Conservation (phyloP, 2,329 filamentous ascomycete species). For the Corniculantispora saksenae region DNA sequence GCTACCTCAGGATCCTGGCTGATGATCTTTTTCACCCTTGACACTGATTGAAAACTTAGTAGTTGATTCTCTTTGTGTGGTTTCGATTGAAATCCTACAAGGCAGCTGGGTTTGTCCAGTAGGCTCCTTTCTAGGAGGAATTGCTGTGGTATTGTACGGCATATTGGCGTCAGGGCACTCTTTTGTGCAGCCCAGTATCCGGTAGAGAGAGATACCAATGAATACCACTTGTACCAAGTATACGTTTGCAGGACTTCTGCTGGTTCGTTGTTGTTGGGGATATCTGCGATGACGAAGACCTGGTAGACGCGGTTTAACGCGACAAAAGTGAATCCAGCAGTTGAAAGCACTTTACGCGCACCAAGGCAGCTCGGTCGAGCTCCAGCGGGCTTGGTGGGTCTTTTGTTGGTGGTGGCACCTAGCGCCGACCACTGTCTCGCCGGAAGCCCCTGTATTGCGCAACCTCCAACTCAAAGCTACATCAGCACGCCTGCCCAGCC, state of each 20-base stretch:
- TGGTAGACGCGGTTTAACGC: constrained; percentile 2
- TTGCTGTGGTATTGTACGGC: constrained; percentile 88
- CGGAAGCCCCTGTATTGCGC: constrained; percentile 23
- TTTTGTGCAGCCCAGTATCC: too few relatives aligned
- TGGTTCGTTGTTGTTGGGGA: not conserved
- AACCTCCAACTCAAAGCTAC: constrained; percentile 8
- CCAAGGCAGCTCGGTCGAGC: not conserved
- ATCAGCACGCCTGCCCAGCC: not conserved
- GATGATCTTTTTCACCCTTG: constrained; percentile 95
- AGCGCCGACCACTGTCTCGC: constrained; percentile 9
- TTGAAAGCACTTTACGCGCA: constrained; percentile 16
- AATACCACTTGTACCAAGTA: too few relatives aligned
- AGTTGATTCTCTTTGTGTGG: not conserved
- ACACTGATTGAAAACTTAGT: constrained; percentile 58
- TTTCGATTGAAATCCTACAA: constrained; percentile 54
- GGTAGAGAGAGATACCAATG: too few relatives aligned
- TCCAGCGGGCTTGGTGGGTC: not conserved
- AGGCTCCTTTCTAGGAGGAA: constrained; percentile 76
- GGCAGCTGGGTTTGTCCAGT: constrained; percentile 85
- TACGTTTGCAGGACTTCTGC: not conserved
- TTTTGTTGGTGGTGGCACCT: not conserved
- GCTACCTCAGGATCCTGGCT: constrained; percentile 81
- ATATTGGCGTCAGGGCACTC: too few relatives aligned
- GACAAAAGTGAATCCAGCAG: not conserved
- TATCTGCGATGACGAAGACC: not conserved